Conservation (phyloP, 768 basidiomycete genomes). For the Infundibulicybe gibba region DNA sequence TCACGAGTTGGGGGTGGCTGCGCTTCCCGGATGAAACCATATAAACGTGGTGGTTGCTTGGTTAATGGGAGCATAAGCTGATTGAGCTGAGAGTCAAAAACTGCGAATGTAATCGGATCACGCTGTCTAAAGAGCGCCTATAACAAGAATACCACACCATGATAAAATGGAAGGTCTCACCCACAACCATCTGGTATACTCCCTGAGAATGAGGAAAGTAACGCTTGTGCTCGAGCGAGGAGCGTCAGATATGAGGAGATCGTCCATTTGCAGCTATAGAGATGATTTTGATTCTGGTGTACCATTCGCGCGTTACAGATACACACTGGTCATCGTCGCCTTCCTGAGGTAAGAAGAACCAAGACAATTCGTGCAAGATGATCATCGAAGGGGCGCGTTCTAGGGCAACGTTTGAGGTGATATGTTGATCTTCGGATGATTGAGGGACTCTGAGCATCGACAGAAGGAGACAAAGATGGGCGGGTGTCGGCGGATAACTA, state of each 20-base stretch:
- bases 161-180: not conserved
- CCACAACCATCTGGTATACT: not conserved
- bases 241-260: conserved; percentile 20
- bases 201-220: conserved; percentile 10
- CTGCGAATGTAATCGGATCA: conserved; percentile 29
- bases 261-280: conserved; percentile 12
- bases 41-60: conserved; percentile 16
- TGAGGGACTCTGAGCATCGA: conserved; percentile 39
- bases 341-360: conserved; percentile 37
- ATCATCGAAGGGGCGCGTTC: conserved; percentile 43
- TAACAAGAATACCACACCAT: too few species aligned
- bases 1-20: too few species aligned
- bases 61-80: conserved; percentile 46
- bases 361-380: conserved; percentile 57
- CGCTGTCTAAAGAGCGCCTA: too few species aligned
- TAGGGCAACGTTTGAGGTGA: conserved; percentile 22
- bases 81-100: conserved; percentile 62
- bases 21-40: too few species aligned
- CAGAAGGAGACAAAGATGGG: conserved; percentile 51
- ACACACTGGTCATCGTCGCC: conserved; percentile 2
- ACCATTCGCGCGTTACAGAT: not conserved
- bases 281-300: not conserved
- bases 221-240: conserved; percentile 15
- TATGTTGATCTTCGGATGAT: conserved; percentile 13
- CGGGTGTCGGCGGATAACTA: conserved; percentile 64